Evolutionary conservation across 2,329 filamentous ascomycete species (phyloP).

Genomic region (Madurella fahalii): DNA sequence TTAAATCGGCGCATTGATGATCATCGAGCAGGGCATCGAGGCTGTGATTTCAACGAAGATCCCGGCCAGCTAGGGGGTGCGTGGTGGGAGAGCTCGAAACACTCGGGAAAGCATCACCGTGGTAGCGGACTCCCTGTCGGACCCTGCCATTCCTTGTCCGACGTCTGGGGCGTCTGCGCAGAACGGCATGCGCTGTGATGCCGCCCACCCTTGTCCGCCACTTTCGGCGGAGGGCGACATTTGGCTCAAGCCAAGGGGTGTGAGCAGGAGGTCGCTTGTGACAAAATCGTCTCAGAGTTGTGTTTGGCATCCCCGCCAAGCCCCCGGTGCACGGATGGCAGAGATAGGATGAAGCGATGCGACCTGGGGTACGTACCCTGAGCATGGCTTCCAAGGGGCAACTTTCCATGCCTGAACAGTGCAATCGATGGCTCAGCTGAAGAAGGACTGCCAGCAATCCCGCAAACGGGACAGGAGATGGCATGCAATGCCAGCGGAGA

Average conservation of each 20-base stretch:
- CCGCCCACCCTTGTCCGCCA: background rate
- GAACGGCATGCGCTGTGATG: conserved; percentile 7
- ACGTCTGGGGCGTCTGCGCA: conserved; percentile 29
- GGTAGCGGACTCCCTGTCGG: conserved; percentile 27
- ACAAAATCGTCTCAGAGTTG: conserved; percentile 48
- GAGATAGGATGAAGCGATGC: conserved; percentile 13
- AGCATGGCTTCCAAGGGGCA: background rate
- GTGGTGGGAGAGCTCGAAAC: conserved; percentile 36
- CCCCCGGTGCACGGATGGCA: conserved; percentile 23
- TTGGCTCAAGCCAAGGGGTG: conserved; percentile 23
- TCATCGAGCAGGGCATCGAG: conserved; percentile 25
- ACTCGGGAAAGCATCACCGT: conserved; percentile 32
- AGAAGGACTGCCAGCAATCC: background rate
- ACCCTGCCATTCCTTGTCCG: conserved; percentile 22
- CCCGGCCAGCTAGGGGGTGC: conserved; percentile 10
- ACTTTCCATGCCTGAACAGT: background rate
- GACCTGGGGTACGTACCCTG: conserved; percentile 7
- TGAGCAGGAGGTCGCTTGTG: conserved; percentile 35
- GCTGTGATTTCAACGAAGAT: conserved; percentile 11
- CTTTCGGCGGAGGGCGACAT: background rate
- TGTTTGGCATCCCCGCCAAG: conserved; percentile 39
- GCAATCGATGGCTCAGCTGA: background rate
- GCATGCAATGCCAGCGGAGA: background rate
- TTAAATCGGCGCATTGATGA: conserved; percentile 45
- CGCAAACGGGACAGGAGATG: background rate